Conservation (phyloP, 2,329 filamentous ascomycete species). For the Fusarium sacchari region DNA sequence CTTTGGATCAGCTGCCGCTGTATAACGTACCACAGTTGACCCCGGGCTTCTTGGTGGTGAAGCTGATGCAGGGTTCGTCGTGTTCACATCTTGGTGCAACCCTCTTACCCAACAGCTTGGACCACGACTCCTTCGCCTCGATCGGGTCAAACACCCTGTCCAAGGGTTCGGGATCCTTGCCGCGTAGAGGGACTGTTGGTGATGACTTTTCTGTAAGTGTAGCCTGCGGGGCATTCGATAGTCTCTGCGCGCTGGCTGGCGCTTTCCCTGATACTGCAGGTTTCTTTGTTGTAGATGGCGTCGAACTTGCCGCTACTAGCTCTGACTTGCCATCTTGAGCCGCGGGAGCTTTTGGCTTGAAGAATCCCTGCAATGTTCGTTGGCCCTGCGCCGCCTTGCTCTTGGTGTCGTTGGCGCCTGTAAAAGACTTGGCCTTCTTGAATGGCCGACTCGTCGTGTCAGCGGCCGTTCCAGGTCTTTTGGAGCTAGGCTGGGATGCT, state of each 20-base stretch:
- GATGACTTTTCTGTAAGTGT: background rate
- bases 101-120: conserved; percentile 81
- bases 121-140: conserved; percentile 83
- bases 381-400: conserved; percentile 51
- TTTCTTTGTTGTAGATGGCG: conserved; percentile 27
- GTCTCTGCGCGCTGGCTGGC: background rate
- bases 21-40: conserved; percentile 73
- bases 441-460: conserved; percentile 14
- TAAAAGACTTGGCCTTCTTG: conserved; percentile 44
- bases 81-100: conserved; percentile 85
- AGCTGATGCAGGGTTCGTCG: conserved; percentile 82
- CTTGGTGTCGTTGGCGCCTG: conserved; percentile 44
- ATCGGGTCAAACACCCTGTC: conserved; percentile 73
- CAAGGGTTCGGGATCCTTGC: conserved; percentile 19
- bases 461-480: conserved; percentile 25
- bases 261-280: conserved; percentile 1
- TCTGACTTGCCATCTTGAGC: conserved; percentile 12
- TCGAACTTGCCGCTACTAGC: conserved; percentile 7
- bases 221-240: background rate
- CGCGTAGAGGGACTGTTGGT: background rate
- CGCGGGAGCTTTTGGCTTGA: conserved; percentile 63
- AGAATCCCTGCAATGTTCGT: conserved; percentile 80
- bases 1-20: background rate
- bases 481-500: conserved; percentile 7
- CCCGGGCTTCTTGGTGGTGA: conserved; percentile 89